Evolutionary conservation across 148 eudicot genomes (phyloP).

Genomic region (Cornus florida): DNA sequence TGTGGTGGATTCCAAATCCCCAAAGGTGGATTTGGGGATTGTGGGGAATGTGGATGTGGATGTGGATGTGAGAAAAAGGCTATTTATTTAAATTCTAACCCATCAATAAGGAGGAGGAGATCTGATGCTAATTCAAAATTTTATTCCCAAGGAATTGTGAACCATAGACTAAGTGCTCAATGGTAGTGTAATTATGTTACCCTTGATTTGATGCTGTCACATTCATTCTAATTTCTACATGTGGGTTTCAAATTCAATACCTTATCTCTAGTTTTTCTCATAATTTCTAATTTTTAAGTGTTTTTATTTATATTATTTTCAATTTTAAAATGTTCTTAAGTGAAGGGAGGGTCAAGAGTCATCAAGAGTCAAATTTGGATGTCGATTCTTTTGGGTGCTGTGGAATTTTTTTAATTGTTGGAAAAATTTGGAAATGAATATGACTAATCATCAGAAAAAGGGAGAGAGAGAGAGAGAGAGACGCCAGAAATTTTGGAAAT

Average conservation of each 20-base stretch:
- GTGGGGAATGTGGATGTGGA: slow-evolving; percentile 22
- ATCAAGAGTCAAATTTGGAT: no score
- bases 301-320: no score
- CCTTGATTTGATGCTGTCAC: background rate
- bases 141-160: slow-evolving; percentile 1
- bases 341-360: no score
- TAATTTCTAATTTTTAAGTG: no score
- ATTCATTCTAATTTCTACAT: no score
- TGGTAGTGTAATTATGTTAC: background rate
- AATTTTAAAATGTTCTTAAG: no score
- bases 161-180: background rate
- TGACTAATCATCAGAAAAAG: background rate
- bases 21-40: slow-evolving; percentile 22
- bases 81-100: background rate
- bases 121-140: background rate
- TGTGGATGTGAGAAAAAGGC: background rate
- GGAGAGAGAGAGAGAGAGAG: background rate
- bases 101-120: background rate
- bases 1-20: slow-evolving; percentile 20
- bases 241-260: background rate
- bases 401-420: background rate
- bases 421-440: background rate
- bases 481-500: background rate
- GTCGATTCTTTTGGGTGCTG: no score
- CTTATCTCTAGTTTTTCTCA: no score